phyloP scores from a whole-genome alignment of 768 basidiomycete genomes.

The Fistulinella prunicolor region DNA sequence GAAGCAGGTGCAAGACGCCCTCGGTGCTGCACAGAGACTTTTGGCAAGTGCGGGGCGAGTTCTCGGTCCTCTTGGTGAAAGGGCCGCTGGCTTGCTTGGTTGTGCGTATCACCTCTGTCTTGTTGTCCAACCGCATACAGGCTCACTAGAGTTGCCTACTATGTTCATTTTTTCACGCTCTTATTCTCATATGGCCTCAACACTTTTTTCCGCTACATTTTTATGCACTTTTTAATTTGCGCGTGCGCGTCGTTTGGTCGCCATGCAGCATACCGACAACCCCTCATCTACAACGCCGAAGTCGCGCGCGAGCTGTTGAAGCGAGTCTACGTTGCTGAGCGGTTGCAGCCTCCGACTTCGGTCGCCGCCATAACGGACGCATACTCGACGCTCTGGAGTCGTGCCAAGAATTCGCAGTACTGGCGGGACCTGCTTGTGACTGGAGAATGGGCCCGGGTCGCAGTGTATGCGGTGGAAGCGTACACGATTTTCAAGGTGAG shows the following conservation, averaged over 20 bases:
- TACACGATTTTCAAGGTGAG: constrained; percentile 87
- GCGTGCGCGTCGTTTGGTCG: neutral
- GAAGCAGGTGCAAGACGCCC: constrained; percentile 70
- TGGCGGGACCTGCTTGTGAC: constrained; percentile 57
- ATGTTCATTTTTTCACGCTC: no score
- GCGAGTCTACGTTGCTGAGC: constrained; percentile 70
- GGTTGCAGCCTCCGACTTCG: constrained; percentile 58
- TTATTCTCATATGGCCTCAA: no score
- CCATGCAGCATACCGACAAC: constrained; percentile 67
- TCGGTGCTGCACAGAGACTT: constrained; percentile 56
- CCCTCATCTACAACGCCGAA: constrained; percentile 72
- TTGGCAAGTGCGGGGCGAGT: constrained; percentile 49
- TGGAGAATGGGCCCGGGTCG: constrained; percentile 67
- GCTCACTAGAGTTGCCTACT: constrained; percentile 3
- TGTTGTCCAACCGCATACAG: neutral
- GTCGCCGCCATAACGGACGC: constrained; percentile 50
- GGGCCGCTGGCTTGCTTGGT: constrained; percentile 55
- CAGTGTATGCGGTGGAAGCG: constrained; percentile 79
- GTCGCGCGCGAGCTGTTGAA: constrained; percentile 75
- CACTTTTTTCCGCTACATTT: no score
- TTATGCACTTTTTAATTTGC: no score
- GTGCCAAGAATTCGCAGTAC: constrained; percentile 54
- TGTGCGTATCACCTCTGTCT: constrained; percentile 35
- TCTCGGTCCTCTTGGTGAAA: constrained; percentile 50
- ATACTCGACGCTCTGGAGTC: constrained; percentile 64